Evolutionary conservation across 2,329 filamentous ascomycete species (phyloP), one percentile per base, ranked within the genome.

Genomic region (Macrophomina phaseolina): DNA sequence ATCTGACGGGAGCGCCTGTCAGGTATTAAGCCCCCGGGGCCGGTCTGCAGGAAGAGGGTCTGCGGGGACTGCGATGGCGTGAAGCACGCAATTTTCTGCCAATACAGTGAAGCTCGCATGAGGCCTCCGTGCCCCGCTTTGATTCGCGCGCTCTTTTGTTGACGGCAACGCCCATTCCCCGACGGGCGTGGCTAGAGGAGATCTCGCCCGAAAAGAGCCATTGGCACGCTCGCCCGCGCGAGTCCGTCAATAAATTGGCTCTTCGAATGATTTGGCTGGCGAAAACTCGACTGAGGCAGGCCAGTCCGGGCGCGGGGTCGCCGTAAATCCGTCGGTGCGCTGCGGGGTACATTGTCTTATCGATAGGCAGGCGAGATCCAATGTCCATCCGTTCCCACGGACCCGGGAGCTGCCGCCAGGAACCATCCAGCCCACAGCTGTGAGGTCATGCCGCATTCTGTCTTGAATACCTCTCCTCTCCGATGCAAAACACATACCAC

Each of bases 1-100:
- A 48, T 34, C 48, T 28, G 51, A 11, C 14, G 58, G n/a, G 2
- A 40, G 38, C n/a, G 38, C 23, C 48, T 30, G 18, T 1, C n/a
- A 30, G 23, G 30, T n/a, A 58, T 28, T 38, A 46, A 18, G 12
- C 14, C n/a, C 18, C 52, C 63, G 51, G 48, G 23, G 49, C 58
- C 63, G 52, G 51, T 36, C 40, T n/a, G 12, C 28, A 40, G 51
- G 42, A 49, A 5, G 63, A 58, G 11, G 40, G 51, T 32, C 45
- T 36, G 51, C 51, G 63, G 63, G 63, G 52, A n/a, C 30, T 40
- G 12, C 30, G 45, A 61, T 51, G 53, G 64, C 64, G 53, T 49
- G 11, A 45, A 61, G 53, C 55, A 66, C 64, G 64, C 64, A 49
- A 66, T 66, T 61, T 52, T 45, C n/a, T 28, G n/a, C 52, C 52